Percentiles rank a stretch among this genome's conserved stretches.
phyloP scores from a whole-genome alignment of 352 stramenopile species.

The Pythium rhizo-oryzae region DNA sequence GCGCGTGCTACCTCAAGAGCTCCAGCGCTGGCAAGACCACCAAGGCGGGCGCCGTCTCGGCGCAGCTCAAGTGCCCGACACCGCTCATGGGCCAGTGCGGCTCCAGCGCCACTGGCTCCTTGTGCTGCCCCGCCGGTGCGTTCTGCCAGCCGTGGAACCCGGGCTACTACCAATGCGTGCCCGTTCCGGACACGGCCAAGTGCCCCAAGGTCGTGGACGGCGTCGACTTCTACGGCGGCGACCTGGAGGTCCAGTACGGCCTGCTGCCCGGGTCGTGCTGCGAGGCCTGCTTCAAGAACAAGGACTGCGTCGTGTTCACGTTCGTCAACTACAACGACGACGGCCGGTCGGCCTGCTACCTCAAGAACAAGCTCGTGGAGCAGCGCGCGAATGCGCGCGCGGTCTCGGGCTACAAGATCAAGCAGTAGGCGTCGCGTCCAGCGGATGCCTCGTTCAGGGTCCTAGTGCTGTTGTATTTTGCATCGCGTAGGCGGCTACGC shows the following conservation, averaged over 20 bases:
- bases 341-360: slow-evolving; percentile 55
- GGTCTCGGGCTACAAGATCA: slow-evolving; percentile 49
- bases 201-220: slow-evolving; percentile 42
- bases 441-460: background rate
- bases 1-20: slow-evolving; percentile 56
- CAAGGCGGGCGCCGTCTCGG: slow-evolving; percentile 35
- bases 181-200: slow-evolving; percentile 33
- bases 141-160: slow-evolving; percentile 70
- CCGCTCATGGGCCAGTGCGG: slow-evolving; percentile 40
- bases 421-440: slow-evolving; percentile 6
- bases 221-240: slow-evolving; percentile 52
- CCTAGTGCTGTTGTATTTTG: background rate
- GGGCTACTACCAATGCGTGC: slow-evolving; percentile 60
- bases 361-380: slow-evolving; percentile 44
- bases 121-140: slow-evolving; percentile 43
- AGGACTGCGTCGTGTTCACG: slow-evolving; percentile 47
- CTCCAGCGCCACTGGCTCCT: slow-evolving; percentile 32
- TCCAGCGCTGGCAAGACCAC: slow-evolving; percentile 25
- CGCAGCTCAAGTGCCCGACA: slow-evolving; percentile 32
- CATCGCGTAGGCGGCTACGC: too few relatives aligned
- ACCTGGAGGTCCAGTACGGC: slow-evolving; percentile 45
- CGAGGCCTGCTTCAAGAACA: slow-evolving; percentile 41
- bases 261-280: slow-evolving; percentile 53
- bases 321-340: slow-evolving; percentile 67
- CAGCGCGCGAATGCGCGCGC: slow-evolving; percentile 33